phyloP scores from a whole-genome alignment of 2,329 filamentous ascomycete species.

The Didymosphaeria variabile region DNA sequence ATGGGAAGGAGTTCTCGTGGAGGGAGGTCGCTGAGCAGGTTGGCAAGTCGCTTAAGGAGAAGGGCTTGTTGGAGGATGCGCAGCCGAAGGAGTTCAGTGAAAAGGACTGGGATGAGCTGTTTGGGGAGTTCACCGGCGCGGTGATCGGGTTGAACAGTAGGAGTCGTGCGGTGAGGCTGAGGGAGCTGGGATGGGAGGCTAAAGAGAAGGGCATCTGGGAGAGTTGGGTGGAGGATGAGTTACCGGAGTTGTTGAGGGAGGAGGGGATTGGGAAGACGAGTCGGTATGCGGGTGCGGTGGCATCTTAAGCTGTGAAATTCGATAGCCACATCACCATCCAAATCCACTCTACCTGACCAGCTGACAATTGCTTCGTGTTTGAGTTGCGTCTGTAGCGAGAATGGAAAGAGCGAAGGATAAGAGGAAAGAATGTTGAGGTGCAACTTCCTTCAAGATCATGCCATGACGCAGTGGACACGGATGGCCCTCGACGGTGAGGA shows the following conservation, averaged over 20 bases:
- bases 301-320: not conserved
- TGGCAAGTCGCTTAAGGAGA: constrained; percentile 90
- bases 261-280: constrained; percentile 9
- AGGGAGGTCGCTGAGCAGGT: constrained; percentile 87
- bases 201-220: constrained; percentile 54
- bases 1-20: constrained; percentile 57
- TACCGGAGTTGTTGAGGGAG: constrained; percentile 51
- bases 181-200: constrained; percentile 57
- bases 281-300: not conserved
- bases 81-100: constrained; percentile 47
- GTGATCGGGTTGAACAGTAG: constrained; percentile 56
- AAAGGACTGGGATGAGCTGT: constrained; percentile 54
- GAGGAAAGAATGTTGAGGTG: not conserved
- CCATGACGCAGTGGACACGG: no score
- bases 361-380: no score
- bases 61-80: constrained; percentile 80
- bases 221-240: constrained; percentile 55
- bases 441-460: not conserved
- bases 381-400: no score
- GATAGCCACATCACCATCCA: no score
- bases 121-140: constrained; percentile 46
- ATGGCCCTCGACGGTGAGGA: no score
- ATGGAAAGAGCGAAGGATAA: no score
- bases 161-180: constrained; percentile 55
- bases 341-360: no score